Evolutionary conservation across 139 green algal species (phyloP), one percentile per base, ranked within the genome.

Genomic region (Trebouxia sp.): DNA sequence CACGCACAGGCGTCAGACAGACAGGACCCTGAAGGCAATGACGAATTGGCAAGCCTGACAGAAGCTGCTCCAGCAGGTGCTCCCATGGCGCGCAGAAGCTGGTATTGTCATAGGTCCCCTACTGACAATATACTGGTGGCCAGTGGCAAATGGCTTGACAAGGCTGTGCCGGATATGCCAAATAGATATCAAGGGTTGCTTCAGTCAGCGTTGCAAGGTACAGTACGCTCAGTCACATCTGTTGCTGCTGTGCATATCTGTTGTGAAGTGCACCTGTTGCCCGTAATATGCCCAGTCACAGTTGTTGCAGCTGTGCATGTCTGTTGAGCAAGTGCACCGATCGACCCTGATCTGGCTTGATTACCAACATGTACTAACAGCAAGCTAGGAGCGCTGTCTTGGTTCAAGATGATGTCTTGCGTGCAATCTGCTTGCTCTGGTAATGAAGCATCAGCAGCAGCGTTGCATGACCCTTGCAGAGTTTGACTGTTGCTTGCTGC

Each of bases 121-220:
- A 81, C 82, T 8, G 78, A 83, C 55, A 76, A 74, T 11, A 47
- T 86, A 6, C 55, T 86, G 69, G 32, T 83, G 20, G 38, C 51
- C 0, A 42, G 82, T 38, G 77, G 77, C 3, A 75, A 45, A 20
- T 85, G 82, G 82, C 37, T 85, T 65, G 82, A 85, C 24, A 56
- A 47, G 12, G 65, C 82, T 7, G 37, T 85, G 4, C 76, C 76
- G 2, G 28, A 5, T 24, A 47, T 82, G 53, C 82, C 82, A 6
- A 79, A 82, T 39, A 78, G 82, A 65, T 80, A 80, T 37, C 28
- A 32, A 24, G 39, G 24, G 7, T 28, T 62, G 41, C 56, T 81
- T 3, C 28, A 39, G 7, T 65, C 51, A 5, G 26, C 38, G n/a
- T 39, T 45, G 30, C 48, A 74, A 70, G 79, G 79, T 83, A 47